Percentiles rank a stretch among this genome's conserved stretches.
Evolutionary conservation across 257 asterid species (phyloP).

Genomic region (Salvia rosmarinus): DNA sequence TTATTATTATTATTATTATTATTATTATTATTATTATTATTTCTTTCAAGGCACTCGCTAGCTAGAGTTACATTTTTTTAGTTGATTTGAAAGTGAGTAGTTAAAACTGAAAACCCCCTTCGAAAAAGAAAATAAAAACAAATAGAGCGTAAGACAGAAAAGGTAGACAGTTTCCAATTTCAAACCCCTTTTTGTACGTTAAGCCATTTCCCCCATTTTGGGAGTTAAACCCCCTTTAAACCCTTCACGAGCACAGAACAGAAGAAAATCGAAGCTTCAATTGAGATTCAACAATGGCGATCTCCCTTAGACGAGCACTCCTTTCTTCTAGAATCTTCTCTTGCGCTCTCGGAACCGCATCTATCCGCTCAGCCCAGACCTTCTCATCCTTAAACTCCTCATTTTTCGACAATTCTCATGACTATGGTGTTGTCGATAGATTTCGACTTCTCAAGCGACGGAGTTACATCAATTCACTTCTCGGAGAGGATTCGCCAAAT

Average conservation of each 20-base stretch:
- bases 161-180: no score
- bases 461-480: slow-evolving; percentile 33
- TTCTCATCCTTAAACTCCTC: slow-evolving; percentile 40
- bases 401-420: slow-evolving; percentile 31
- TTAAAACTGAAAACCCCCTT: no score
- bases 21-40: no score
- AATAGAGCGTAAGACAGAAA: no score
- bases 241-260: not conserved
- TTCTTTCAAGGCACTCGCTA: no score
- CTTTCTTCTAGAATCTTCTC: slow-evolving; percentile 42
- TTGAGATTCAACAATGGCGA: slow-evolving; percentile 53
- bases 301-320: slow-evolving; percentile 59
- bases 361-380: slow-evolving; percentile 40
- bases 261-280: slow-evolving; percentile 21
- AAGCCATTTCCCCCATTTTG: not conserved
- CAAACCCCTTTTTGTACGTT: not conserved
- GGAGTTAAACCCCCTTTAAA: slow-evolving; percentile 27
- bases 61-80: no score
- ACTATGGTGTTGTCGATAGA: slow-evolving; percentile 33
- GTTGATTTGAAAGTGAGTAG: no score
- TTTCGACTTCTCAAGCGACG: slow-evolving; percentile 30
- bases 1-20: no score
- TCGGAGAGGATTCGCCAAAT: slow-evolving; percentile 76
- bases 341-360: slow-evolving; percentile 45
- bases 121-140: no score